These are phyloP conservation scores for Talaromyces borbonicus DNA, from an alignment of 495 filamentous ascomycete genomes.

Conservation along the genomic window DNA sequence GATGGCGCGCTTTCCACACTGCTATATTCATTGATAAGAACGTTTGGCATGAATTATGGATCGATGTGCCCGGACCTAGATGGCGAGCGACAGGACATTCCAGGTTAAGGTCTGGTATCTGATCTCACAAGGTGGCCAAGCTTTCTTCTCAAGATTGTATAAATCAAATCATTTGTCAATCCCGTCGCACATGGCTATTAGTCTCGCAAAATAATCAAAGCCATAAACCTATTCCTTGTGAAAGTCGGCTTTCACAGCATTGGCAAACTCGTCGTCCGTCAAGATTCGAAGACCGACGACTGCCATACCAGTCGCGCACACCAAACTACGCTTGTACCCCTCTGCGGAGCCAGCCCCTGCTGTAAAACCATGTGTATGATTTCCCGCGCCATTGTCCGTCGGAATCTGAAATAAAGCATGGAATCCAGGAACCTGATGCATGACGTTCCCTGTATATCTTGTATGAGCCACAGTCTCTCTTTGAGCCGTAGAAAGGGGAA, in stretches of 20 bases:
- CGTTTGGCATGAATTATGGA: too few species aligned
- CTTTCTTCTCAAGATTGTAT: neutral
- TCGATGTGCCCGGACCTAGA: too few species aligned
- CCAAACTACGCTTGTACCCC: constrained; percentile 31
- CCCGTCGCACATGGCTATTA: neutral
- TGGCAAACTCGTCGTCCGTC: constrained; percentile 36
- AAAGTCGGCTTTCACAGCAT: constrained; percentile 29
- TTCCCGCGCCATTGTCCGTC: constrained; percentile 28
- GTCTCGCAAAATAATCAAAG: too few species aligned
- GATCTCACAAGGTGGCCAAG: too few species aligned
- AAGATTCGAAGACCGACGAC: constrained; percentile 39
- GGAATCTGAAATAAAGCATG: constrained; percentile 46
- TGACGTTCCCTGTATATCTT: constrained; percentile 43
- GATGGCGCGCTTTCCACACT: too few species aligned
- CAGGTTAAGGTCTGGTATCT: too few species aligned
- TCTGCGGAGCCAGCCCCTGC: constrained; percentile 41
- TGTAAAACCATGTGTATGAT: constrained; percentile 47
- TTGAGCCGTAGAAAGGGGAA: neutral
- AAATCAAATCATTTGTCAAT: neutral
- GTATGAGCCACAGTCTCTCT: neutral
- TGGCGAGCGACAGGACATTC: too few species aligned
- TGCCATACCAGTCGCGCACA: constrained; percentile 49
- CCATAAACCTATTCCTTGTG: constrained; percentile 8
- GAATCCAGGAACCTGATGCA: constrained; percentile 46
- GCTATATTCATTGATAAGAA: too few species aligned